Evolutionary conservation across 1,284 basidiomycete species (phyloP), one percentile per base, ranked within the genome.

Genomic region (Leccinum pachyderme): DNA sequence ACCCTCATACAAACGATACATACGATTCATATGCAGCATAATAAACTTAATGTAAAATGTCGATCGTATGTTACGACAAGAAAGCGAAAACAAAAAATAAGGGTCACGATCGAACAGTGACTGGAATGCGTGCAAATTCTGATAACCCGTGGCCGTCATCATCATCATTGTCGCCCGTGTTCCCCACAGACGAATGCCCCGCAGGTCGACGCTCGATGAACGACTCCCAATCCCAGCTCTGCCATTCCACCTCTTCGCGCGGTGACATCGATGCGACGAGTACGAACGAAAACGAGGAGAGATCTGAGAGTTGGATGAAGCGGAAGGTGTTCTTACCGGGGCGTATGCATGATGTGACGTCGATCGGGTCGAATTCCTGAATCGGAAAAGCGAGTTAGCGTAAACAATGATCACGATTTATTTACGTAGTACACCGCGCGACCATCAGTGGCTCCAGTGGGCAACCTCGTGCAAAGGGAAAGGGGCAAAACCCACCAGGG

Each of bases 261-360:
- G 56, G 55, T 13, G 55, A 58, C 4, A 59, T 47, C 15, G 63
- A 68, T 1, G 62, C 69, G 11, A 55, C 56, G 41, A 72, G 62
- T 7, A 66, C 53, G 39, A 69, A 69, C 1, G 48, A 47, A 54
- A 65, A 71, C 24, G 58, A 55, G 25, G 68, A 72, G 5, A 72
- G 56, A 51, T 72, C 68, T 0, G 62, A 61, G 2, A 69, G 49
- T 8, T 70, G 69, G 9, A 69, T 71, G 39, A 70, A 68, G 18
- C 70, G 66, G 28, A 69, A 61, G 0, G 59, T 58, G 54, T 72
- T 69, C 45, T 53, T 68, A 8, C 70, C 68, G 1, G 66, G 69
- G 12, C n/a, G 56, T 3, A 70, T 33, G 13, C 51, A 67, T 3
- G 66, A 46, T 18, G 70, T 65, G 49, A 72, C 66, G 51, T 72